Evolutionary conservation across 1,284 basidiomycete species (phyloP).

Genomic region (Polyporus tsugae): DNA sequence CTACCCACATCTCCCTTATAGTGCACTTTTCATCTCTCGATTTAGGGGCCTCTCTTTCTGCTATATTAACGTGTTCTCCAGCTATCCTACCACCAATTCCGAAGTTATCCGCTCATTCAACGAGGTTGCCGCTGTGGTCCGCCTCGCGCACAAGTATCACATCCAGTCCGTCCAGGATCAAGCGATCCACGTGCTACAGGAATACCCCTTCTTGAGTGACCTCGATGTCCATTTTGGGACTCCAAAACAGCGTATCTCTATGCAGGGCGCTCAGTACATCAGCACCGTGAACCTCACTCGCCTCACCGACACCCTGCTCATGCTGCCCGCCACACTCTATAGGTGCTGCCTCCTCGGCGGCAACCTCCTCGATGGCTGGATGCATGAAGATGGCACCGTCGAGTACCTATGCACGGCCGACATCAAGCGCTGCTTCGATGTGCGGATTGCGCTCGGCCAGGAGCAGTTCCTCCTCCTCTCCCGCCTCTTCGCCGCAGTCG

Average conservation of each 20-base stretch:
- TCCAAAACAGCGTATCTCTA: neutral
- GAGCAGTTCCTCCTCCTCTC: neutral
- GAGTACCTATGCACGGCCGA: neutral
- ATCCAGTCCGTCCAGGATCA: constrained; percentile 13
- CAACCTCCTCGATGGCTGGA: constrained; percentile 5
- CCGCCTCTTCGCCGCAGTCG: neutral
- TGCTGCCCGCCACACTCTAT: constrained; percentile 13
- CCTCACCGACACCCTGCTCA: neutral
- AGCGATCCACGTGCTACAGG: neutral
- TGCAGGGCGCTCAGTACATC: neutral
- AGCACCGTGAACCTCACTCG: constrained; percentile 14
- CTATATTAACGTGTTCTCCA: neutral
- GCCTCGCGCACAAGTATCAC: constrained; percentile 26
- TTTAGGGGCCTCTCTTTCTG: no score
- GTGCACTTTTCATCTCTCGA: neutral
- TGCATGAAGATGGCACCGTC: constrained; percentile 7
- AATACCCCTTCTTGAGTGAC: neutral
- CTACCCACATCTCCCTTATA: neutral
- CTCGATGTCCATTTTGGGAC: neutral
- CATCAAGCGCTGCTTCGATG: neutral
- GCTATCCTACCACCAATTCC: neutral
- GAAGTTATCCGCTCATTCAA: neutral
- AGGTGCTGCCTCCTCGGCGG: constrained; percentile 1
- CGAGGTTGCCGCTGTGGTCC: constrained; percentile 12
- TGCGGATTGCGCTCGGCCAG: neutral